Conservation (phyloP, 2,329 filamentous ascomycete species). For the Trichoderma afroharzianum region DNA sequence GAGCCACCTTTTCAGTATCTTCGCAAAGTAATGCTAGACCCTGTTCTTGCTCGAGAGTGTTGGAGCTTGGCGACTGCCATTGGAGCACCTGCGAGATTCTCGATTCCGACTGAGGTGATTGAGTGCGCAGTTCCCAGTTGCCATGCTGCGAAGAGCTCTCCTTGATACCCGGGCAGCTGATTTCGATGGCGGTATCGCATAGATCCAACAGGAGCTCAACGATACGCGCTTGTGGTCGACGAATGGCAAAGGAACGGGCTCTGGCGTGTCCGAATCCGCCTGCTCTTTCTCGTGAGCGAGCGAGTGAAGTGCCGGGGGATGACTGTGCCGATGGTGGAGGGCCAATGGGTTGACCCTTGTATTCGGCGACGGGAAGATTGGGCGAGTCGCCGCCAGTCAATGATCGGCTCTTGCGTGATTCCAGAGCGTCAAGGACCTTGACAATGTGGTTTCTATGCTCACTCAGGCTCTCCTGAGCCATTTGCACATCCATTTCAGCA, state of each 20-base stretch:
- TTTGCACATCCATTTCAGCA: constrained; percentile 96
- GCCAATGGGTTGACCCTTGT: constrained; percentile 84
- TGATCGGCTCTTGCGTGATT: constrained; percentile 69
- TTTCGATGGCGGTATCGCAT: constrained; percentile 92
- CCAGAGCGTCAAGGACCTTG: constrained; percentile 87
- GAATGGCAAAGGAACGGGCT: constrained; percentile 84
- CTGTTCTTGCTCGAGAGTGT: constrained; percentile 89
- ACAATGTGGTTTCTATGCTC: constrained; percentile 95
- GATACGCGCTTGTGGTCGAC: constrained; percentile 84
- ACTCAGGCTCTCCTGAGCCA: constrained; percentile 85
- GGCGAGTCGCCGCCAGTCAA: constrained; percentile 54
- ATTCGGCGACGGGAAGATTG: constrained; percentile 63
- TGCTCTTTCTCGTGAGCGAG: constrained; percentile 69
- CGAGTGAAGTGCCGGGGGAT: constrained; percentile 68
- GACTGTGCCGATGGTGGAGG: constrained; percentile 67
- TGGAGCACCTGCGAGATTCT: constrained; percentile 90
- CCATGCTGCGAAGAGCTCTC: constrained; percentile 63
- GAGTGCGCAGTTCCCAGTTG: constrained; percentile 77
- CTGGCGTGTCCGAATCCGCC: constrained; percentile 75
- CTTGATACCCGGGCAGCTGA: constrained; percentile 90
- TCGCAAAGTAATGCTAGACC: constrained; percentile 82
- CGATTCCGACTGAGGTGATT: constrained; percentile 94
- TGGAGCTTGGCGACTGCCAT: constrained; percentile 92
- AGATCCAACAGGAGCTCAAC: constrained; percentile 93
- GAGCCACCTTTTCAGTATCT: constrained; percentile 81